Evolutionary conservation across 768 basidiomycete genomes (phyloP), one percentile per base, ranked within the genome.

Genomic region (Xerocomellus amylosporus): DNA sequence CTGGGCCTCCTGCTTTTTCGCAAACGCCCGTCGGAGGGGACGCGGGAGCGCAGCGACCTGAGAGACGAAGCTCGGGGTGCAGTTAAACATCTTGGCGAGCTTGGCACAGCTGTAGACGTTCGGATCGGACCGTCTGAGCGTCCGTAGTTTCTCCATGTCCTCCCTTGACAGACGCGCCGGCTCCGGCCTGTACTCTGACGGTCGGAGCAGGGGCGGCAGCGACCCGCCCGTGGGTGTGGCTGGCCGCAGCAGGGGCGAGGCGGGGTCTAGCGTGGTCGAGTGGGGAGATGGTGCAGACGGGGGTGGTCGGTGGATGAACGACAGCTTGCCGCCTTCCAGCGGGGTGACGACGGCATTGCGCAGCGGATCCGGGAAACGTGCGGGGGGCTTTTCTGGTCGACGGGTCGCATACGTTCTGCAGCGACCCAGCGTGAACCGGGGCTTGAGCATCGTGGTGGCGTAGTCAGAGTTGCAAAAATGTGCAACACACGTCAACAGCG

Each of bases 281-380:
- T 77, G 74, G 4, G 90, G 89, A 17, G 89, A 78, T 9, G 87
- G 86, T 10, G 85, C 80, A 10, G 86, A 83, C 1, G 90, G 88
- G 0, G 90, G 91, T n/a, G 88, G 88, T 40, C 91, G 85, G 67
- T 90, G 88, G 54, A 93, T 85, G 68, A 93, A 93, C 0, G 88
- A 88, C 51, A 91, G 70, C 55, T 79, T 74, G 53, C 80, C 79
- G 58, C 80, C 81, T 7, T 74, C 69, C 20, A 87, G 70, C 9
- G 71, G 53, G 10, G 77, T 81, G 46, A 84, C 80, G 45, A 70
- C 70, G 36, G 81, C 82, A 37, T 79, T 77, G 50, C 69, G 54
- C 48, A 87, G 71, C 2, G 86, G 86, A 59, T 87, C 86, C 17
- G 79, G 75, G 26, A 79, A 74, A 46, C 79, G 82, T 39, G 79